A percentile compares a stretch with the other conserved stretches of the same genome.
phyloP scores from a whole-genome alignment of 371 early-diverging fungal species.

The Mortierella polycephala region DNA sequence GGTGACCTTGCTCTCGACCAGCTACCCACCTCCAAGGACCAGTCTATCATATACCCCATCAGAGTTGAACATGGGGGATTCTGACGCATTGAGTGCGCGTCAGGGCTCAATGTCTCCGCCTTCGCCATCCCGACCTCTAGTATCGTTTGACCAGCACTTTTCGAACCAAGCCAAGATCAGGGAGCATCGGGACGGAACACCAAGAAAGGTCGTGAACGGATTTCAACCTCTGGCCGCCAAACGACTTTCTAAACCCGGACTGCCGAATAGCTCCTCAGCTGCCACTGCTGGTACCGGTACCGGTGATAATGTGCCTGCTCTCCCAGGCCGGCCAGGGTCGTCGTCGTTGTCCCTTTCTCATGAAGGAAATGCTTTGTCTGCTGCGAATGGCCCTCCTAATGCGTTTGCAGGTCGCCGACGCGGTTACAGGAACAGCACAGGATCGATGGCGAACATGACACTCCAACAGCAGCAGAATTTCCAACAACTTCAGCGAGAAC shows the following conservation, averaged over 20 bases:
- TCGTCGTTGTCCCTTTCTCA: conserved; percentile 1
- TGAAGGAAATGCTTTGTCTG: conserved; percentile 12
- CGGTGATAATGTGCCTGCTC: conserved; percentile 5
- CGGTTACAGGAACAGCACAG: conserved; percentile 51
- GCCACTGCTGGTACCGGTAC: neutral
- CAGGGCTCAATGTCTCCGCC: conserved; percentile 24
- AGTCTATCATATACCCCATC: conserved; percentile 29
- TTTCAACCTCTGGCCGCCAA: conserved; percentile 53
- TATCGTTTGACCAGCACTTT: conserved; percentile 50
- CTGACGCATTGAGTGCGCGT: neutral
- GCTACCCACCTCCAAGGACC: conserved; percentile 47
- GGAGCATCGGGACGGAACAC: conserved; percentile 29
- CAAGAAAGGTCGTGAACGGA: conserved; percentile 43
- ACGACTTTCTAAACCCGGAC: conserved; percentile 47
- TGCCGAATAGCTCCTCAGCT: conserved; percentile 7
- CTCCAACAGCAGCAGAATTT: conserved; percentile 45
- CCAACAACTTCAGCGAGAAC: conserved; percentile 43
- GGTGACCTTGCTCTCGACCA: conserved; percentile 31
- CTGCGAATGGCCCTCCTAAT: conserved; percentile 37
- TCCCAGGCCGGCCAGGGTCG: neutral
- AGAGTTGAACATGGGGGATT: neutral
- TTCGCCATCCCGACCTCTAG: conserved; percentile 27
- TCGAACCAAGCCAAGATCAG: conserved; percentile 39
- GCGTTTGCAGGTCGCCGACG: conserved; percentile 52
- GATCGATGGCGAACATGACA: conserved; percentile 53